phyloP scores from a whole-genome alignment of 1,284 basidiomycete species.

The Mixia osmundae region DNA sequence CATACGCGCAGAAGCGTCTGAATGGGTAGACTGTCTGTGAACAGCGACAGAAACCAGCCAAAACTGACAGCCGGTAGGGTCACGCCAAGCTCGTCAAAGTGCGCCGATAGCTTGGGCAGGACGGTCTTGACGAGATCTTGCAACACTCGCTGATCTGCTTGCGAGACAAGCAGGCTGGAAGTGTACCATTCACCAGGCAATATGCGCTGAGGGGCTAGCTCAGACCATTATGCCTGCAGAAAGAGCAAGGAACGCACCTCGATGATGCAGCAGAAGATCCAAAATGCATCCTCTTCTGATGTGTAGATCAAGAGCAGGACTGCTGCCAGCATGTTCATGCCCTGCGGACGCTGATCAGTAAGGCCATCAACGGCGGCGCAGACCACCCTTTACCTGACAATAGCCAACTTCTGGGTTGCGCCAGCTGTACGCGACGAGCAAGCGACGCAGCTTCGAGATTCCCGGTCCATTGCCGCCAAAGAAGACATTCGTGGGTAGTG shows the following conservation, averaged over 20 bases:
- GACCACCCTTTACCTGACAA: conserved; percentile 15
- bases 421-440: conserved; percentile 78
- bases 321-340: conserved; percentile 86
- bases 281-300: conserved; percentile 89
- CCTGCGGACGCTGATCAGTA: too few relatives aligned
- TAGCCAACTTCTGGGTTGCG: conserved; percentile 24
- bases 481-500: conserved; percentile 32
- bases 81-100: conserved; percentile 55
- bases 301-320: conserved; percentile 79
- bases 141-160: conserved; percentile 78
- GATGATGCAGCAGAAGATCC: conserved; percentile 73
- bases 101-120: conserved; percentile 47
- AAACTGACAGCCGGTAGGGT: conserved; percentile 88
- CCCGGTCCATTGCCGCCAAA: conserved; percentile 89
- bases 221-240: conserved; percentile 5
- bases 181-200: conserved; percentile 25
- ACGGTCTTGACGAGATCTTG: conserved; percentile 59
- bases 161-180: conserved; percentile 36
- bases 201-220: conserved; percentile 14
- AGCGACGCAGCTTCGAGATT: conserved; percentile 67
- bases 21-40: conserved; percentile 86
- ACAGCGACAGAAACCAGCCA: conserved; percentile 91
- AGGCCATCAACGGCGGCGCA: too few relatives aligned
- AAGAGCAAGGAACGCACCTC: conserved; percentile 33
- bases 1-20: conserved; percentile 21